phyloP scores from a whole-genome alignment of 305 asterid species.

The Solanum aculeatissimum region DNA sequence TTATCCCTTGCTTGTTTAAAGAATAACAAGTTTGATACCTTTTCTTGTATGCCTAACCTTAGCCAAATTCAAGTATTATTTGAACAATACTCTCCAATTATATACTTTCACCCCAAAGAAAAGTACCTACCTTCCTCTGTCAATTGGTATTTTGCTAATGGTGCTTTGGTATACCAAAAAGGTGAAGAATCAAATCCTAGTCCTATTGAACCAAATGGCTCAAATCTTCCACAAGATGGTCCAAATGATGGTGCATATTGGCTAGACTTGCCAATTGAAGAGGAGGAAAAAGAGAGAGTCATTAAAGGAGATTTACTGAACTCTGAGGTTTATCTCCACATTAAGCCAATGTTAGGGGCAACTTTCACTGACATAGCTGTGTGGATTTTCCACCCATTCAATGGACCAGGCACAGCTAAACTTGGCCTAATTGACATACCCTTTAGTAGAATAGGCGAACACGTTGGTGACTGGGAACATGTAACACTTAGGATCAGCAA shows the following conservation, averaged over 20 bases:
- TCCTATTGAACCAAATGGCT: slow-evolving; percentile 29
- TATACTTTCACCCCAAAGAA: slow-evolving; percentile 68
- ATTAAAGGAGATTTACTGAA: slow-evolving; percentile 43
- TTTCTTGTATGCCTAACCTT: slow-evolving; percentile 39
- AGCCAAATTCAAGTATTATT: slow-evolving; percentile 34
- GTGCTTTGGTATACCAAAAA: slow-evolving; percentile 39
- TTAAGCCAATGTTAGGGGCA: slow-evolving; percentile 61
- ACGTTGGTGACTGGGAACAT: slow-evolving; percentile 96
- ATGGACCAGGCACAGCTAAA: slow-evolving; percentile 60
- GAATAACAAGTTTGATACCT: slow-evolving; percentile 30
- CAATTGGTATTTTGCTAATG: slow-evolving; percentile 65
- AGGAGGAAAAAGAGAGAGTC: slow-evolving; percentile 13
- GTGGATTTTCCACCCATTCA: slow-evolving; percentile 80
- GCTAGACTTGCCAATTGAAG: slow-evolving; percentile 60
- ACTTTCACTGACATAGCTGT: slow-evolving; percentile 60
- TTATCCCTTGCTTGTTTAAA: slow-evolving; percentile 43
- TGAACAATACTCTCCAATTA: slow-evolving; percentile 42
- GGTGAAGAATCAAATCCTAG: slow-evolving; percentile 48
- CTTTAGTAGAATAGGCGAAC: slow-evolving; percentile 70
- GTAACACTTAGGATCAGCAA: slow-evolving; percentile 76
- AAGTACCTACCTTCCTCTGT: slow-evolving; percentile 58
- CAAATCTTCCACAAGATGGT: slow-evolving; percentile 76
- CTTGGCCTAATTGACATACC: slow-evolving; percentile 36
- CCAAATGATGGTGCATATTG: slow-evolving; percentile 55
- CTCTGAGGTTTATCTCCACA: slow-evolving; percentile 57